These are phyloP conservation scores for Leishmania arabica DNA, from an alignment of 208 protist genomes.

Conservation along the genomic window DNA sequence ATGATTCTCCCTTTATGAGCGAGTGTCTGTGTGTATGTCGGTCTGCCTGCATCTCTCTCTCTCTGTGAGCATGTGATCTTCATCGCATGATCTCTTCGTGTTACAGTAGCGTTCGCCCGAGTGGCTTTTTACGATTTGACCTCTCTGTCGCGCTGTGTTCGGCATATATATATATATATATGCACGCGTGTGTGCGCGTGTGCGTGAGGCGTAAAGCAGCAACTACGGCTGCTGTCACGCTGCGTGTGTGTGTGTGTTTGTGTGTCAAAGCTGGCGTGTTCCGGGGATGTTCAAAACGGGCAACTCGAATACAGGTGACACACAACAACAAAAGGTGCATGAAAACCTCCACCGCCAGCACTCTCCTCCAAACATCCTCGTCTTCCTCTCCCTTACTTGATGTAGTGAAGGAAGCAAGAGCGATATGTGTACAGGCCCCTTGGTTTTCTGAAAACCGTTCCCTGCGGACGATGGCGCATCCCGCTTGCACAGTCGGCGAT, in stretches of 20 bases:
- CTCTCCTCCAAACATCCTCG: neutral
- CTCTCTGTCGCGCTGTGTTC: neutral
- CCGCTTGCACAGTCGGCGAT: neutral
- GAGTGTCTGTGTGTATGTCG: neutral
- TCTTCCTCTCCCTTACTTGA: neutral
- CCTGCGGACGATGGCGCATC: neutral
- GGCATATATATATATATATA: neutral
- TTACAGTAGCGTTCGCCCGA: neutral
- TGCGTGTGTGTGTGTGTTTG: no score
- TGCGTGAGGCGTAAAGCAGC: neutral
- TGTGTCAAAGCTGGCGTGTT: neutral
- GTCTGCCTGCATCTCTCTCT: neutral
- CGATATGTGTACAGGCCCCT: neutral
- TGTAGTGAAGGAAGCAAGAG: neutral
- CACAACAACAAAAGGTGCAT: neutral
- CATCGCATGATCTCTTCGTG: neutral
- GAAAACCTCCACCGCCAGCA: neutral
- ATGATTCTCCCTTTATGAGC: conserved; percentile 10
- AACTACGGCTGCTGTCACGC: neutral
- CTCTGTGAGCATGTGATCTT: conserved; percentile 3
- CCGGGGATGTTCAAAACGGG: neutral
- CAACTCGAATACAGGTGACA: neutral
- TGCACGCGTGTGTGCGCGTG: neutral
- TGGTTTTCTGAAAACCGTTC: neutral
- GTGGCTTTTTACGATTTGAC: neutral